These are phyloP conservation scores for Fusarium nisikadoi DNA, from an alignment of 2,329 filamentous ascomycete species.

Conservation along the genomic window DNA sequence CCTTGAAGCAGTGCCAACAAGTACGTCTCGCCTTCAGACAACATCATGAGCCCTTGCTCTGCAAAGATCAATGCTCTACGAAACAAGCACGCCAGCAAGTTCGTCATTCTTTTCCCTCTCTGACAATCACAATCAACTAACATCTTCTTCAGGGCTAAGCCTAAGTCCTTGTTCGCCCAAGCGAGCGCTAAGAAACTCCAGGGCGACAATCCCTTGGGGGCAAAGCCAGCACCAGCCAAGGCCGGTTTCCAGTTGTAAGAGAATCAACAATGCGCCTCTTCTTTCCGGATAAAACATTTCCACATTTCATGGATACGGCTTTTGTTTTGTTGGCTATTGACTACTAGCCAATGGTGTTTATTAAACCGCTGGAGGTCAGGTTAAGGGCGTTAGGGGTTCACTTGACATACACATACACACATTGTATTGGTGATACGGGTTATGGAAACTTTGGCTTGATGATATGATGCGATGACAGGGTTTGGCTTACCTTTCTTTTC, in stretches of 20 bases:
- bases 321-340: slow-evolving; percentile 26
- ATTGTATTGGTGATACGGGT: slow-evolving; percentile 33
- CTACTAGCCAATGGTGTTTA: slow-evolving; percentile 17
- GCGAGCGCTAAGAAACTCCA: slow-evolving; percentile 71
- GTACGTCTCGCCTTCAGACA: slow-evolving; percentile 87
- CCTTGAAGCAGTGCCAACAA: slow-evolving; percentile 53
- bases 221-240: slow-evolving; percentile 49
- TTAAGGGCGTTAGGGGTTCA: slow-evolving; percentile 39
- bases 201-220: slow-evolving; percentile 56
- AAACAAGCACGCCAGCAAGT: slow-evolving; percentile 84
- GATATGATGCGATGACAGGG: slow-evolving; percentile 45
- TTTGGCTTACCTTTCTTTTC: slow-evolving; percentile 33
- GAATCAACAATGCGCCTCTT: background rate
- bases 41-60: slow-evolving; percentile 87
- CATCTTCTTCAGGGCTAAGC: slow-evolving; percentile 63
- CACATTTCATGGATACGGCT: slow-evolving; percentile 12
- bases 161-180: slow-evolving; percentile 74
- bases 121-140: slow-evolving; percentile 26
- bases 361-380: slow-evolving; percentile 34
- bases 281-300: slow-evolving; percentile 26
- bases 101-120: slow-evolving; percentile 49
- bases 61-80: slow-evolving; percentile 84
- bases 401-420: slow-evolving; percentile 22
- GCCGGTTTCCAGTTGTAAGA: slow-evolving; percentile 34
- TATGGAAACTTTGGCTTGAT: slow-evolving; percentile 40